These are phyloP conservation scores for Cyberlindnera maritima DNA, from an alignment of 805 yeast genomes.

Conservation along the genomic window DNA sequence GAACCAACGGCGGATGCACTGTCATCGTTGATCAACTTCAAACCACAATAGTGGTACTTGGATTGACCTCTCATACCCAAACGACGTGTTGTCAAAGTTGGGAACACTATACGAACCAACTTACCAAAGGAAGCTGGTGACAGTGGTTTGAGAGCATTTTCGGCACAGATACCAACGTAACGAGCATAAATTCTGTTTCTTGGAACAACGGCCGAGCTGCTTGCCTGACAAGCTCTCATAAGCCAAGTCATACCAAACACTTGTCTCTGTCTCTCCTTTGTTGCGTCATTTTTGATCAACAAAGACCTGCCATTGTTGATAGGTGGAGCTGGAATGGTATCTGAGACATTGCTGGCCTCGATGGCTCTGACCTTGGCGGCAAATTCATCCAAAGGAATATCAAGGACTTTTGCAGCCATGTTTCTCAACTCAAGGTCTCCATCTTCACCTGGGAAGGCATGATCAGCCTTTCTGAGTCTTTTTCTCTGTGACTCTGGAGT, in stretches of 20 bases:
- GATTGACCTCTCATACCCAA: conserved; percentile 78
- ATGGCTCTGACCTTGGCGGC: conserved; percentile 43
- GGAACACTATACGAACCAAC: conserved; percentile 59
- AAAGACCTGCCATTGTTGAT: conserved; percentile 27
- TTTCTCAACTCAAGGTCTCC: conserved; percentile 37
- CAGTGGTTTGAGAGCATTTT: conserved; percentile 52
- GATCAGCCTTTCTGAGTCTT: conserved; percentile 27
- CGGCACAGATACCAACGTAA: conserved; percentile 56
- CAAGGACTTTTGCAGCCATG: conserved; percentile 31
- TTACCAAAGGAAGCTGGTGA: conserved; percentile 80
- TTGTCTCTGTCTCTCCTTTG: conserved; percentile 62
- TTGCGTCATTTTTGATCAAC: conserved; percentile 19
- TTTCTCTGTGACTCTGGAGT: conserved; percentile 26
- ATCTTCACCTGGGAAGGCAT: conserved; percentile 29
- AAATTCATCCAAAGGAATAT: conserved; percentile 39
- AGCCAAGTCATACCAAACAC: conserved; percentile 83
- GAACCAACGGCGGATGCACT: conserved; percentile 26
- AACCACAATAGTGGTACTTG: conserved; percentile 80
- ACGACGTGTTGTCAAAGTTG: conserved; percentile 66
- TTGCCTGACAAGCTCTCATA: conserved; percentile 55
- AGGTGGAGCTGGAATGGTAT: conserved; percentile 22
- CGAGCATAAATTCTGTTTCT: conserved; percentile 67
- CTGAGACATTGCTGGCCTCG: conserved; percentile 30
- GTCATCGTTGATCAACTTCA: conserved; percentile 43
- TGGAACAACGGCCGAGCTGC: conserved; percentile 54